Conservation (phyloP, 78 protist genomes). For the Dictyostelium discoideum region dicty_2.7 NC_007088.5:7240501-7241000, state of each 20-base stretch:
- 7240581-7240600: constrained; percentile 73
- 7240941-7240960: constrained; percentile 38
- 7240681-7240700: background rate
- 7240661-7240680: background rate
- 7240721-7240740: background rate
- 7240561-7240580: constrained; percentile 54
- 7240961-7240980: constrained; percentile 79
- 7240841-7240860: background rate
- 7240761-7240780: background rate
- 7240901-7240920: background rate
- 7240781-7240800: constrained; percentile 10
- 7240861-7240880: background rate
- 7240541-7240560: constrained; percentile 32
- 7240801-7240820: constrained; percentile 6
- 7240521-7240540: constrained; percentile 83
- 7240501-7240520: constrained; percentile 81
- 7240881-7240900: too few relatives aligned
- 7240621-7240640: constrained; percentile 82
- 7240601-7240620: constrained; percentile 52
- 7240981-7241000: constrained; percentile 71
- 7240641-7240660: constrained; percentile 58
- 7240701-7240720: constrained; percentile 1
- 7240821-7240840: background rate
- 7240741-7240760: background rate
- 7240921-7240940: constrained; percentile 32